A percentile compares a stretch with the other conserved stretches of the same genome.
phyloP scores from a whole-genome alignment of 2,329 filamentous ascomycete species.

The Claviceps africana region DNA sequence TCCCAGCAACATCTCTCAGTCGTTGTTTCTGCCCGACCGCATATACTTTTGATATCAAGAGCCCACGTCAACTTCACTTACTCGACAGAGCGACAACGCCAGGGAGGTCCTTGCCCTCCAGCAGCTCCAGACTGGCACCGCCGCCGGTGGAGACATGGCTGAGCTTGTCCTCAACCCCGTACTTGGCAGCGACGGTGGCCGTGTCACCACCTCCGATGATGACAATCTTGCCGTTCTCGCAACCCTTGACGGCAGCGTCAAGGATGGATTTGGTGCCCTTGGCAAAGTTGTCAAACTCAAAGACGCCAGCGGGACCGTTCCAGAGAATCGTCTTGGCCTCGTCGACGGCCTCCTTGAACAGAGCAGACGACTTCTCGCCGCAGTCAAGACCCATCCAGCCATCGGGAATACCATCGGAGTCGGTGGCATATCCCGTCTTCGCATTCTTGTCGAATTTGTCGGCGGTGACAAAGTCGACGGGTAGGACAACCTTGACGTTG shows the following conservation, averaged over 20 bases:
- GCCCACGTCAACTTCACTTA: conserved; percentile 42
- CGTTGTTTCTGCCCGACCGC: conserved; percentile 1
- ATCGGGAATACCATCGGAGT: conserved; percentile 80
- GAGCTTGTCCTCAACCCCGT: conserved; percentile 87
- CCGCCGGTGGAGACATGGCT: conserved; percentile 97
- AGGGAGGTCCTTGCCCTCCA: conserved; percentile 95
- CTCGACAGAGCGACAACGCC: conserved; percentile 84
- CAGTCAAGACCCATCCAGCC: conserved; percentile 98
- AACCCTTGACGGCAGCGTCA: conserved; percentile 72
- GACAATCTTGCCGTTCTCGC: conserved; percentile 68
- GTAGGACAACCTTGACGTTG: conserved; percentile 87
- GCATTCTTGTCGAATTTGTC: conserved; percentile 89
- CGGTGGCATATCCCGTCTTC: conserved; percentile 65
- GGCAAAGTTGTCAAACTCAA: conserved; percentile 92
- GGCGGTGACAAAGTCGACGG: conserved; percentile 88
- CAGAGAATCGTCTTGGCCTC: conserved; percentile 94
- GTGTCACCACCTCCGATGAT: conserved; percentile 98
- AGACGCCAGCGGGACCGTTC: conserved; percentile 96
- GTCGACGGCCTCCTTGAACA: conserved; percentile 76
- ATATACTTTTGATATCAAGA: not conserved
- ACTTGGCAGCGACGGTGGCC: conserved; percentile 94
- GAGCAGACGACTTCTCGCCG: conserved; percentile 72
- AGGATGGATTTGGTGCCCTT: conserved; percentile 84
- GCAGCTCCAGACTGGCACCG: conserved; percentile 85
- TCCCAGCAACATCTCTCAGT: conserved; percentile 11